Base-by-base conservation (phyloP, 1,139 yeast genomes). In the Kluyveromyces sp. region DNA sequence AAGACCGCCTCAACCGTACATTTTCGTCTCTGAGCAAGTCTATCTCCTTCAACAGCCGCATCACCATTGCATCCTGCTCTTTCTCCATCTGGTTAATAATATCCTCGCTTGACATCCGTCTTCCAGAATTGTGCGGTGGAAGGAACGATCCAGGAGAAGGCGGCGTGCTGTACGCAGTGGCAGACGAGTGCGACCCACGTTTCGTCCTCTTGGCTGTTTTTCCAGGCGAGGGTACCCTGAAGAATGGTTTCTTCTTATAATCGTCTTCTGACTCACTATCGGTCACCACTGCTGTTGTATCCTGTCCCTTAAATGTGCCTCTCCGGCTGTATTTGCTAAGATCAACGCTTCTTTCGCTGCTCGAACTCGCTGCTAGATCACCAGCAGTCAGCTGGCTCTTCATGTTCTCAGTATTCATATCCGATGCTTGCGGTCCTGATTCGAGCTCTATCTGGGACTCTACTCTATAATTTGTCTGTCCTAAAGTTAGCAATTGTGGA, bases 61-160 rank as follows among this genome's bases (percentile, higher is more conserved):
- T 61, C 7, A 78, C 85, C 31, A 78, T 75, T 2, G 80, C 82
- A 53, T 80, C 86, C 56, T 80, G 85, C 55, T 80, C 85, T 46
- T 78, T 70, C 55, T 80, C 86, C 83, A 80, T 77, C 45, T 73
- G 65, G 57, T 78, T 81, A 39, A 79, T 72, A 33, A 75, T 69
- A 48, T 75, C 76, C 39, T 74, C 80, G 26, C 58, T 48, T 3
- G 62, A 56, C 12, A 57, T 45, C 33, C 54, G 49, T 40, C 57
- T 48, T 16, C 42, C 19, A 16, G 25, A 16, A 15, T 17, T 29
- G 3, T 38, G 41, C 7, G 34, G 36, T 6, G 29, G 30, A 8
- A 15, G 17, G 29, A 36, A 29, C 32, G 43, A 33, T 18, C 41
- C 35, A 11, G 46, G 41, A 3, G 46, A 44, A 17, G 46, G 40